Base-by-base conservation (phyloP, 169 alveolate species). In the Cryptosporidium bovis region DNA sequence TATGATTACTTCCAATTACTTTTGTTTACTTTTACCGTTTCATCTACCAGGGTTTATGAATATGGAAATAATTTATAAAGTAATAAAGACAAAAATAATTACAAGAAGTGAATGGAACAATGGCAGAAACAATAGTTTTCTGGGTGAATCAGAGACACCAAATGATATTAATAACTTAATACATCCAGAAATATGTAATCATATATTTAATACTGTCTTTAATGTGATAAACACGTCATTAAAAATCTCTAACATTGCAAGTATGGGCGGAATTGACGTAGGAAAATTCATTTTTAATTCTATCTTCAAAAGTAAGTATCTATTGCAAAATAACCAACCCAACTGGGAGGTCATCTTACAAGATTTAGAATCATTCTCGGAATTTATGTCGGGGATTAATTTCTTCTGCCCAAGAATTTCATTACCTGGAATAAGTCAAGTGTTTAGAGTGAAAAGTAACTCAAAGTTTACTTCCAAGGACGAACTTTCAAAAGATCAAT, bases 21-120 rank as follows among this genome's bases (percentile, higher is more conserved):
- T 77, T 40, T 58, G 64, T 27, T 62, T 77, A 40, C 31, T 77
- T 40, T 44, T 60, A 1, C 87, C 87, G 33, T 62, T 40, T 77
- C 29, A 77, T 77, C 56, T 77, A 8, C 87, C 87, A 18, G 51
- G 71, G 40, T 77, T 44, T 40, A 71, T 48, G n/a, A 48, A 56
- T 77, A 20, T 77, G 10, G 46, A 62, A 15, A 58, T 77, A 24
- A 40, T 77, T 29, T 77, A 24, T 44, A 62, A 24, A 27, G 64
- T 77, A 18, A 60, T 77, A 29, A 77, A 77, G 40, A 60, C 77
- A 24, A 77, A 77, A 46, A 77, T 77, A 8, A 60, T 58, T 36
- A 77, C 71, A 8, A 77, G 87, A 62, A 56, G 66, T 62, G 87
- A 77, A 48, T 77, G 87, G 87, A 77, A 46, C 24, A 64, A 58